Percentiles rank a stretch among this genome's conserved stretches.
These are phyloP conservation scores for Microdochium paspali DNA, from an alignment of 2,329 filamentous ascomycete species.

Conservation along the genomic window DNA sequence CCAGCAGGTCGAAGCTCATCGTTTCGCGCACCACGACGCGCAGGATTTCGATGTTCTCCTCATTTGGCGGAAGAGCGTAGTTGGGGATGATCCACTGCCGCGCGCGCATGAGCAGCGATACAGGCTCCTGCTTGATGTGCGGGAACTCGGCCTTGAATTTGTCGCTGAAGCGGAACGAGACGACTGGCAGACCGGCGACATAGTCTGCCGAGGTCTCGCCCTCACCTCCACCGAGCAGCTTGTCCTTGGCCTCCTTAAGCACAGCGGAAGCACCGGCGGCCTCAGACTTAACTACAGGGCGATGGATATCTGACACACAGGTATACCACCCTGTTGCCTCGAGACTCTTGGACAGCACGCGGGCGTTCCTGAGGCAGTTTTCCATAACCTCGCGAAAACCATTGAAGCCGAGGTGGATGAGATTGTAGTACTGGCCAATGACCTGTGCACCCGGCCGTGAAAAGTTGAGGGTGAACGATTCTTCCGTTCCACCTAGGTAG, in stretches of 20 bases:
- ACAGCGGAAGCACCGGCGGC: conserved; percentile 15
- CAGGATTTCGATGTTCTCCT: conserved; percentile 54
- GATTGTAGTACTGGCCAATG: conserved; percentile 64
- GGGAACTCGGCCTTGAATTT: conserved; percentile 51
- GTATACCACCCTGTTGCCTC: conserved; percentile 59
- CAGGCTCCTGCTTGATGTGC: conserved; percentile 53
- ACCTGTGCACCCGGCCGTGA: conserved; percentile 61
- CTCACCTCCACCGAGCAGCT: conserved; percentile 23
- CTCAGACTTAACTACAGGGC: conserved; percentile 31
- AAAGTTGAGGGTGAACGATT: conserved; percentile 65
- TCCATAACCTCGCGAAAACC: conserved; percentile 59
- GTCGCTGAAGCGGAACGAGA: conserved; percentile 56
- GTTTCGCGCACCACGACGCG: conserved; percentile 58
- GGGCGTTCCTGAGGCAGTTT: conserved; percentile 55
- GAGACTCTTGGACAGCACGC: conserved; percentile 51
- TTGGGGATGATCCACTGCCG: conserved; percentile 67
- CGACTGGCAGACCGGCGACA: conserved; percentile 56
- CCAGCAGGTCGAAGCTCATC: conserved; percentile 59
- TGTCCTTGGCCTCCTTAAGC: conserved; percentile 21
- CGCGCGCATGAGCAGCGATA: conserved; percentile 52
- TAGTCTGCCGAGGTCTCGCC: conserved; percentile 48
- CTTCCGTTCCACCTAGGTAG: conserved; percentile 63
- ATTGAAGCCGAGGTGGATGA: conserved; percentile 59
- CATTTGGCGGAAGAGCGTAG: conserved; percentile 55
- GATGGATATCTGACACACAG: conserved; percentile 57